phyloP scores from a whole-genome alignment of 164 flowering plant genomes.

The Vitis amurensis region DNA sequence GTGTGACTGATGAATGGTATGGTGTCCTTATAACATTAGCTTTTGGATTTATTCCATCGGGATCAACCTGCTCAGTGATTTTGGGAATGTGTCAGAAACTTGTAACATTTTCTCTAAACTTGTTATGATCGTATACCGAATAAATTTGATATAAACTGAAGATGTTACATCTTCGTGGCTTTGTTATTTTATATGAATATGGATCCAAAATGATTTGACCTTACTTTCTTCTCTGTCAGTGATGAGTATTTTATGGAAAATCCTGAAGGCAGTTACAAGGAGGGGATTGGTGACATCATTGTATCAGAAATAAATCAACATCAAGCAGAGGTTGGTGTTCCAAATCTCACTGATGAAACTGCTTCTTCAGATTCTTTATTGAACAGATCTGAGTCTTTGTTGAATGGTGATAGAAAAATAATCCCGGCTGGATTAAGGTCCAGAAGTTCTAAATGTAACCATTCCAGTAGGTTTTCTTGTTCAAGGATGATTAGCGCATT shows the following conservation, averaged over 20 bases:
- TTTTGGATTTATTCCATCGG: too few relatives aligned
- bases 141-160: too few relatives aligned
- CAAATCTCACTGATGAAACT: conserved; percentile 9
- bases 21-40: too few relatives aligned
- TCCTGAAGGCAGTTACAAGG: conserved; percentile 14
- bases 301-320: conserved; percentile 10
- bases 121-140: neutral
- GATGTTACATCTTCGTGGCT: neutral
- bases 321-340: conserved; percentile 16
- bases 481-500: conserved; percentile 57
- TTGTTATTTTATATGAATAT: neutral
- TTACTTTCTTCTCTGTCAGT: conserved; percentile 27
- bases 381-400: conserved; percentile 16
- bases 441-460: conserved; percentile 23
- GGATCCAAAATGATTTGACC: too few relatives aligned
- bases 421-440: conserved; percentile 16
- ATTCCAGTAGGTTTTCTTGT: conserved; percentile 46
- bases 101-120: neutral
- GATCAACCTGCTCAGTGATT: too few relatives aligned
- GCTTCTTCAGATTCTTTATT: conserved; percentile 9
- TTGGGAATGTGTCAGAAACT: too few relatives aligned
- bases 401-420: conserved; percentile 19
- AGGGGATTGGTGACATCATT: conserved; percentile 5
- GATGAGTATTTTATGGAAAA: conserved; percentile 29
- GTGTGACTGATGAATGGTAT: too few relatives aligned